Percentiles rank a stretch among this genome's conserved stretches.
Evolutionary conservation across 2,329 filamentous ascomycete species (phyloP).

Genomic region (Metarhizium humberi): DNA sequence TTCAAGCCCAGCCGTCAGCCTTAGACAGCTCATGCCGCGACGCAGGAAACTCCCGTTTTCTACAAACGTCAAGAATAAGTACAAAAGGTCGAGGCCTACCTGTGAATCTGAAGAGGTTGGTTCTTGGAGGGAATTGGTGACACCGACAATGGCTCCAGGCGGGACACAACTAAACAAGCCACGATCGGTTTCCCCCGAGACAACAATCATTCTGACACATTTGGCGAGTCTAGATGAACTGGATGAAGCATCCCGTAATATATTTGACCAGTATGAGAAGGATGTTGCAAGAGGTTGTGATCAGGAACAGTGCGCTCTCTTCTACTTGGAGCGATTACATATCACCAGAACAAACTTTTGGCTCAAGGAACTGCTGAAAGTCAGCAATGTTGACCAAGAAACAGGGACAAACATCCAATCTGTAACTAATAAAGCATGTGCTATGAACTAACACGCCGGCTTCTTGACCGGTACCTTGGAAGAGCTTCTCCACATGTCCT

Average conservation of each 20-base stretch:
- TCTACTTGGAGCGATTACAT: constrained; percentile 21
- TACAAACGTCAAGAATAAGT: not conserved
- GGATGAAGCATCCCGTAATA: constrained; percentile 13
- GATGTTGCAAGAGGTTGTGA: constrained; percentile 17
- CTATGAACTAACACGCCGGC: not conserved
- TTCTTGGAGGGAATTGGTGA: not conserved
- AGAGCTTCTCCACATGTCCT: too few relatives aligned
- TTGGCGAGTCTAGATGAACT: constrained; percentile 14
- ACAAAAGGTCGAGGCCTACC: not conserved
- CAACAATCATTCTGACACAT: constrained; percentile 16
- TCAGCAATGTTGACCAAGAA: not conserved
- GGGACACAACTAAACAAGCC: not conserved
- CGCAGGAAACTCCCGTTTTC: constrained; percentile 21
- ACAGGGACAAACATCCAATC: not conserved
- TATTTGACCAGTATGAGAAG: constrained; percentile 24
- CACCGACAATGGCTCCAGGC: not conserved
- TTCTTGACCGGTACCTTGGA: too few relatives aligned
- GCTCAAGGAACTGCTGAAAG: constrained; percentile 13
- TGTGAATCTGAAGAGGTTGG: not conserved
- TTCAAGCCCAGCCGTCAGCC: constrained; percentile 6
- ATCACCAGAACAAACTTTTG: constrained; percentile 20
- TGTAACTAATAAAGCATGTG: not conserved
- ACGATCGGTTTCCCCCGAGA: not conserved
- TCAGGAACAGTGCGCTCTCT: constrained; percentile 14
- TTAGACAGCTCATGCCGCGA: constrained; percentile 20